Base-by-base conservation (phyloP, 2,329 filamentous ascomycete species). In the Colletotrichum gigasporum region DNA sequence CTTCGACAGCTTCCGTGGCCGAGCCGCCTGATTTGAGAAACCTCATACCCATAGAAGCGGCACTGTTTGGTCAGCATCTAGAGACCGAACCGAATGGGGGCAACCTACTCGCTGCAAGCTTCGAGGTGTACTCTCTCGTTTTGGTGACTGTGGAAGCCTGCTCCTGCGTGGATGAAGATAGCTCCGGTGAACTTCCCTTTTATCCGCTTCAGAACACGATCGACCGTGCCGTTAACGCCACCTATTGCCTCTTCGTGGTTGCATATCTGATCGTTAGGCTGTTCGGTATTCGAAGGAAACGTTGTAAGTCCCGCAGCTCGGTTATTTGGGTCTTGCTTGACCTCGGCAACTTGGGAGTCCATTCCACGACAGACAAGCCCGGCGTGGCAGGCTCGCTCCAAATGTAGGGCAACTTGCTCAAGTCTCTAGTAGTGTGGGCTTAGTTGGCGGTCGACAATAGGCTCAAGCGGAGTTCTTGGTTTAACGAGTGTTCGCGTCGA, bases 111-210 rank as follows among this genome's bases (percentile, higher is more conserved):
- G 72, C 91, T 90, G 77, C 96, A 98, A 41, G 94, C 94, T 72
- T 90, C 84, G 9, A 99, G 85, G 73, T 99, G 96, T 35, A 92
- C 84, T 59, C 85, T 83, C 75, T 99, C 94, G 73, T 98, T 98
- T 65, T 91, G 87, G 22, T 87, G 82, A 73, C 94, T 97, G 76
- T 99, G 96, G 72, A 93, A 99, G 4, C 96, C 96, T 14, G 96
- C 96, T 32, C 96, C 96, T 35, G 95, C 96, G 77, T 99, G 96
- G 44, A 99, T 90, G 76, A 97, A 98, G 54, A 99, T 95, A 63
- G 93, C 94, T 61, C 88, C 88, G 9, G 88, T 67, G 42, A 69
- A 72, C 53, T 76, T 78, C 34, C 72, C 67, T 56, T 69, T 75
- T 5, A 69, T 71, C 20, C 75, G 70, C 42, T 76, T 79, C 47